Evolutionary conservation across 2,329 filamentous ascomycete genomes (phyloP).

Genomic region (Periglandula ipomoeae): DNA sequence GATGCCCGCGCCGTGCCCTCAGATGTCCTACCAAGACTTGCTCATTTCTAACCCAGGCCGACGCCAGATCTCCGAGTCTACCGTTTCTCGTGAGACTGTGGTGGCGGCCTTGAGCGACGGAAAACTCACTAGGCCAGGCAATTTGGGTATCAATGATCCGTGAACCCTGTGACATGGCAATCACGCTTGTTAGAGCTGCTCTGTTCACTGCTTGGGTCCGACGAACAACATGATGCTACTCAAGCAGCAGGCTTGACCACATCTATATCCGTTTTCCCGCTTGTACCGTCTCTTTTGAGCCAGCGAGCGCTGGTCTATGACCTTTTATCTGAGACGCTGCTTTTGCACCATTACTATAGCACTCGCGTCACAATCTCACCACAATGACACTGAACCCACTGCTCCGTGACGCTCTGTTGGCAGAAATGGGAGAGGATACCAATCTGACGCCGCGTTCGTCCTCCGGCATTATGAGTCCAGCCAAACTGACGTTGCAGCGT

Average conservation of each 20-base stretch:
- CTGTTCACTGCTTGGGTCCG: neutral
- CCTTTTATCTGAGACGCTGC: too few species aligned
- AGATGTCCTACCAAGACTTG: neutral
- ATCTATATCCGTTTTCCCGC: neutral
- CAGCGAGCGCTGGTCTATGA: neutral
- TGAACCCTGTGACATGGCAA: conserved; percentile 2
- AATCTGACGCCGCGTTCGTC: conserved; percentile 20
- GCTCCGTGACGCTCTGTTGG: conserved; percentile 16
- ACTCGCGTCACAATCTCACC: neutral
- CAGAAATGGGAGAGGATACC: conserved; percentile 15
- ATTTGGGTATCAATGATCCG: conserved; percentile 2
- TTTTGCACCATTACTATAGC: neutral
- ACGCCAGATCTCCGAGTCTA: neutral
- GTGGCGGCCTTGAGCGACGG: conserved; percentile 7
- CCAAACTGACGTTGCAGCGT: conserved; percentile 54
- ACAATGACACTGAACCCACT: conserved; percentile 26
- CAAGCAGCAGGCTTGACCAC: neutral
- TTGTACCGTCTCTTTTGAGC: neutral
- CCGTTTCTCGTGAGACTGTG: conserved; percentile 9
- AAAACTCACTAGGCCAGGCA: conserved; percentile 2
- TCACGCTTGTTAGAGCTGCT: neutral
- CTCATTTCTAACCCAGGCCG: neutral
- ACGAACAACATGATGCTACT: neutral
- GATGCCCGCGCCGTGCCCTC: neutral
- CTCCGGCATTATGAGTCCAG: conserved; percentile 39